Evolutionary conservation across 192 early-diverging fungal genomes (phyloP).

Genomic region (Backusella sp.): DNA sequence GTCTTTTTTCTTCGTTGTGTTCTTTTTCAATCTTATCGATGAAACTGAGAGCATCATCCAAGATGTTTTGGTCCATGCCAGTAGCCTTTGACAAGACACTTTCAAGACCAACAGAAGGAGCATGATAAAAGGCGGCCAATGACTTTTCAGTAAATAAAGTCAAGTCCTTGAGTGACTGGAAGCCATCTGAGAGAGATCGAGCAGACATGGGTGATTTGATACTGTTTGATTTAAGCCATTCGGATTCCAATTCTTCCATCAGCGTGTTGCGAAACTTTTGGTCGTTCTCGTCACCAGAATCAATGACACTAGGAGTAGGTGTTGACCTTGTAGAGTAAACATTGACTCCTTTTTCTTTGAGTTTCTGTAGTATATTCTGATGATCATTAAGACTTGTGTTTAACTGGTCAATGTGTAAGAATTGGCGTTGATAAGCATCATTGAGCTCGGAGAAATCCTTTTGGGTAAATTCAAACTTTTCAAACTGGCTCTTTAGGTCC

Average conservation of each 20-base stretch:
- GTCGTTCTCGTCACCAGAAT: not conserved
- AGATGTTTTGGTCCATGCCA: constrained; percentile 5
- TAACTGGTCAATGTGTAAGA: constrained; percentile 32
- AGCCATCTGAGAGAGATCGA: not conserved
- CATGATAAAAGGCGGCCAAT: constrained; percentile 17
- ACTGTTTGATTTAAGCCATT: constrained; percentile 40
- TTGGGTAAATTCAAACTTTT: constrained; percentile 30
- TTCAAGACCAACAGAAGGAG: constrained; percentile 13
- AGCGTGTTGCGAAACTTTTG: constrained; percentile 24
- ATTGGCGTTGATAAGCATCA: constrained; percentile 32
- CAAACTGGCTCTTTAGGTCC: constrained; percentile 31
- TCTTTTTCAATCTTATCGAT: constrained; percentile 13
- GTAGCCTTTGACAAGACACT: constrained; percentile 18
- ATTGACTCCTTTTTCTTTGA: constrained; percentile 19
- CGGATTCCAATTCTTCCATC: constrained; percentile 51
- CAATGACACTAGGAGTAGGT: constrained; percentile 22
- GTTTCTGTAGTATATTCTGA: constrained; percentile 30
- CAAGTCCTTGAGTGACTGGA: not conserved
- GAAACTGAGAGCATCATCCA: constrained; percentile 23
- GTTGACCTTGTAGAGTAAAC: constrained; percentile 18
- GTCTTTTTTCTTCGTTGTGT: constrained; percentile 6
- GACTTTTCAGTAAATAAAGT: constrained; percentile 24
- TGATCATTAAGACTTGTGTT: constrained; percentile 41
- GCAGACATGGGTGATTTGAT: not conserved
- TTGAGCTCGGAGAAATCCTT: constrained; percentile 34